Percentiles rank a stretch among this genome's conserved stretches.
phyloP scores from a whole-genome alignment of 179 eudicot species.

The Actinidia arguta region DNA sequence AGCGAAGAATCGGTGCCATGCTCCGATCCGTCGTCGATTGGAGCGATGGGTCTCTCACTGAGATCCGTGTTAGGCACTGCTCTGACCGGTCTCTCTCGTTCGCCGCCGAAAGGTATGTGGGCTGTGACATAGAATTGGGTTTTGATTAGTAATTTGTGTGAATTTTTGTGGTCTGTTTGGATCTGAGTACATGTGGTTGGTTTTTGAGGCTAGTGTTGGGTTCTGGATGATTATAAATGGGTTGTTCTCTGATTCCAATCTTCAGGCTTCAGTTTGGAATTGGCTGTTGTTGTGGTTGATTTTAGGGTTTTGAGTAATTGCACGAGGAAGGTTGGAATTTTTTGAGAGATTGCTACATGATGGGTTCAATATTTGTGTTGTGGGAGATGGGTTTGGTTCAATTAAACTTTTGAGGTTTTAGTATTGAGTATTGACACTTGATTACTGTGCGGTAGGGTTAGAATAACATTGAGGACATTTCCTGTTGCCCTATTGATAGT shows the following conservation, averaged over 20 bases:
- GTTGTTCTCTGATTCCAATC: not conserved
- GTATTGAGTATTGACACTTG: too few relatives aligned
- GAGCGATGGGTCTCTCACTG: slow-evolving; percentile 62
- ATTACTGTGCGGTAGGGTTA: too few relatives aligned
- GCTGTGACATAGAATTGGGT: too few relatives aligned
- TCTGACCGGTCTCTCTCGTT: slow-evolving; percentile 68
- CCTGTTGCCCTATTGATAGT: too few relatives aligned
- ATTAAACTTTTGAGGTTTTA: too few relatives aligned
- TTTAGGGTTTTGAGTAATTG: not conserved
- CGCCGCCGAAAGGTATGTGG: slow-evolving; percentile 66
- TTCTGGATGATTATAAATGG: slow-evolving; percentile 1
- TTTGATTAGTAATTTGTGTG: not conserved
- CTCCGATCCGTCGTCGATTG: slow-evolving; percentile 57
- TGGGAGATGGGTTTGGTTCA: too few relatives aligned
- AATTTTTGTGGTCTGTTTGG: not conserved
- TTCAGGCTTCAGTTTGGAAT: not conserved
- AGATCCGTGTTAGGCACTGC: slow-evolving; percentile 81
- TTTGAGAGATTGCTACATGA: too few relatives aligned
- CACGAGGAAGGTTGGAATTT: not conserved
- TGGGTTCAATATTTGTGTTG: too few relatives aligned
- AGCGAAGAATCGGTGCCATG: slow-evolving; percentile 69
- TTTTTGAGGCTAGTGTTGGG: not conserved
- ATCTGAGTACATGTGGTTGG: not conserved
- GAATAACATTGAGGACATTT: too few relatives aligned
- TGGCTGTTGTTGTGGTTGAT: not conserved